Conservation (phyloP, 176 grass and related monocot genomes). For the Oryza glumipatula region DNA sequence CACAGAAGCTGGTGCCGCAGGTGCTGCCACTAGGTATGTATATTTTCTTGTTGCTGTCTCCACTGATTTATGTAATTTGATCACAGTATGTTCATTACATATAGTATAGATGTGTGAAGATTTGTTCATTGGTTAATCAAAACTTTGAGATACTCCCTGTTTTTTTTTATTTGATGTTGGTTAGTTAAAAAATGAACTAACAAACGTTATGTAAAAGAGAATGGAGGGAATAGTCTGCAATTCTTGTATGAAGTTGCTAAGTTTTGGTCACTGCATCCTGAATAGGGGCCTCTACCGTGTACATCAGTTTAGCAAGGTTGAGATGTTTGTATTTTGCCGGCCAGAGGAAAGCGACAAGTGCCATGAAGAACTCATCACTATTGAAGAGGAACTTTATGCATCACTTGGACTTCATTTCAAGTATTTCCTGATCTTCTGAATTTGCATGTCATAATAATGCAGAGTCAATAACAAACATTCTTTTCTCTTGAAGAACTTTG, state of each 20-base stretch:
- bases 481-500: no score
- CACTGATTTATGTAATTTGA: conserved; percentile 24
- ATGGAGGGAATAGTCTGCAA: neutral
- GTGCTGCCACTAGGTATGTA: conserved; percentile 70
- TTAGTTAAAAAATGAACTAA: no score
- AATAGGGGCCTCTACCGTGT: conserved; percentile 87
- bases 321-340: conserved; percentile 94
- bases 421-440: conserved; percentile 46
- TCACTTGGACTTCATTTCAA: conserved; percentile 98
- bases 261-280: conserved; percentile 35
- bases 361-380: conserved; percentile 89
- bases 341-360: conserved; percentile 80
- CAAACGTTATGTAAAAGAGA: no score
- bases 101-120: no score
- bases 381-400: conserved; percentile 91
- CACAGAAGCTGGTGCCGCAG: conserved; percentile 91
- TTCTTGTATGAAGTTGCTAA: conserved; percentile 3
- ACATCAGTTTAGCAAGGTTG: conserved; percentile 99
- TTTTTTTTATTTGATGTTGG: no score
- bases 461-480: no score
- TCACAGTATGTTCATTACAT: neutral
- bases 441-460: neutral
- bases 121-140: no score
- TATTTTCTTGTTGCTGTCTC: neutral
- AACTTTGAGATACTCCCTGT: no score